Conservation (phyloP, 371 early-diverging fungal genomes). For the Coemansia sp. region DNA sequence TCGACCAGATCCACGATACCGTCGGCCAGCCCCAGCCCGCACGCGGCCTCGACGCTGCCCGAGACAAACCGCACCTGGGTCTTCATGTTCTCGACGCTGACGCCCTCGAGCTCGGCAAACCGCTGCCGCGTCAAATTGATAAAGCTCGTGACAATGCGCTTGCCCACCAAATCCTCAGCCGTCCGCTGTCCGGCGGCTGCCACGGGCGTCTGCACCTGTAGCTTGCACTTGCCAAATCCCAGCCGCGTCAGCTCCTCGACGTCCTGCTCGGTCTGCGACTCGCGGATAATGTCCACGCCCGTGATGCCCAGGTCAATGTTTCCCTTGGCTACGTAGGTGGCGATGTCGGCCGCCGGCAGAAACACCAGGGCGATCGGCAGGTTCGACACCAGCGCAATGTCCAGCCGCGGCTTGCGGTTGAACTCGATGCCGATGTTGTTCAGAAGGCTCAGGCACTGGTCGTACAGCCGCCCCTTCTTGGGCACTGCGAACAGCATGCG, state of each 20-base stretch:
- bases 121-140: conserved; percentile 63
- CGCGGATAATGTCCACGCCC: conserved; percentile 90
- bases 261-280: conserved; percentile 68
- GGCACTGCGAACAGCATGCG: conserved; percentile 93
- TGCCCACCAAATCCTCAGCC: conserved; percentile 73
- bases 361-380: conserved; percentile 90
- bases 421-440: conserved; percentile 91
- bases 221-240: conserved; percentile 89
- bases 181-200: neutral
- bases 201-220: conserved; percentile 80
- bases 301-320: conserved; percentile 96
- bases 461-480: conserved; percentile 95
- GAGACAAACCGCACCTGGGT: conserved; percentile 75
- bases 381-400: conserved; percentile 93
- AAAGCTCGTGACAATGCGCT: conserved; percentile 92
- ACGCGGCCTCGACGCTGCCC: conserved; percentile 95
- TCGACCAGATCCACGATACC: conserved; percentile 89
- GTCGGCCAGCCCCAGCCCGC: conserved; percentile 94
- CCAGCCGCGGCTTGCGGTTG: conserved; percentile 87
- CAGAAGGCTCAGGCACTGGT: conserved; percentile 79
- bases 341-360: conserved; percentile 92
- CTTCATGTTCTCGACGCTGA: conserved; percentile 33
- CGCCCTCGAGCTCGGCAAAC: conserved; percentile 70
- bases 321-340: conserved; percentile 91
- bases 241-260: conserved; percentile 73